Evolutionary conservation across 805 yeast species (phyloP), one percentile per base, ranked within the genome.

Genomic region (Grigorovia transvaalensis): DNA sequence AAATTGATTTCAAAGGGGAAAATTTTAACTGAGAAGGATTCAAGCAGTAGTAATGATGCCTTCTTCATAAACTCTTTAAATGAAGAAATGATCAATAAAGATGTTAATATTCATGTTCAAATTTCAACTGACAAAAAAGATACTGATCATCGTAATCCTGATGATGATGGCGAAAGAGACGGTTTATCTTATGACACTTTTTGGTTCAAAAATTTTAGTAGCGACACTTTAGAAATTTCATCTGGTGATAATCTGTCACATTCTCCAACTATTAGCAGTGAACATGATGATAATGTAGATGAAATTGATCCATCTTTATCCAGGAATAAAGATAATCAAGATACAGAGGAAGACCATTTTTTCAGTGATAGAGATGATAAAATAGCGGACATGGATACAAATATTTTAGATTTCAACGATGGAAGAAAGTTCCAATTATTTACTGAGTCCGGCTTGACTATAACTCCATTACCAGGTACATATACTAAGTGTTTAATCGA

Each of bases 1-100:
- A 60, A 58, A 47, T 49, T 67, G 52, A 57, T 63, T 13, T 62
- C 59, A 49, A 62, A 64, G 43, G 69, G 68, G 1, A 45, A 47
- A 20, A 17, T 44, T n/a, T 27, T 56, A 17, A 55, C 46, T 29
- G 56, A 56, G 8, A 51, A 23, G 18, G 53, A 54, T 50, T 23
- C 27, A 23, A 52, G 54, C n/a, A 56, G 59, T 1, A 64, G 64
- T 2, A 54, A 54, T 20, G 59, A 56, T 5, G 49, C 57, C 9
- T 56, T 51, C 20, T 52, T 64, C 9, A 51, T 56, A 53, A 57
- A 58, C 9, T 53, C 53, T 45, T 51, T 63, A 6, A 53, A 56
- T 18, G 57, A 49, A 29, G 17, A 45, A n/a, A 9, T 8, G 3
- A 38, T 7, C 15, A 44, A 55, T 11, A 46, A 53, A 4, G 53